Conservation (phyloP, 2,329 filamentous ascomycete genomes). For the Macrophomina phaseolina region DNA sequence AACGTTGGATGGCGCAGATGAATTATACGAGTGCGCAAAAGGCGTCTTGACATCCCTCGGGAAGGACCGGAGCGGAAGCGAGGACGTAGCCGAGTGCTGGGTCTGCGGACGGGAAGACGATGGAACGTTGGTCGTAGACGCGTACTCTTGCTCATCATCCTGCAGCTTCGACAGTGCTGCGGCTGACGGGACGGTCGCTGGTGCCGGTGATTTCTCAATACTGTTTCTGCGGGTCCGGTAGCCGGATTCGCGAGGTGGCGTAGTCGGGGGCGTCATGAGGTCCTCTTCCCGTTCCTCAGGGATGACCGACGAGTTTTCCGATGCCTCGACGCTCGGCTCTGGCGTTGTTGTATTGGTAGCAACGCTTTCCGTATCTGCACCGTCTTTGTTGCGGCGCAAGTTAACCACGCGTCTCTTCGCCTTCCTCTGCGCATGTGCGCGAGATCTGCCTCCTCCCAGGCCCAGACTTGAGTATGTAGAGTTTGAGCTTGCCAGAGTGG, state of each 20-base stretch:
- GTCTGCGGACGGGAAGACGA: conserved; percentile 4
- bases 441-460: conserved; percentile 65
- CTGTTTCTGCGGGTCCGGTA: conserved; percentile 20
- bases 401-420: conserved; percentile 87
- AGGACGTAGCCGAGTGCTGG: conserved; percentile 17
- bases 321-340: conserved; percentile 60
- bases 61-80: conserved; percentile 31
- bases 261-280: conserved; percentile 40
- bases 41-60: conserved; percentile 28
- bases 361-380: conserved; percentile 52
- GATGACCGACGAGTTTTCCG: conserved; percentile 57
- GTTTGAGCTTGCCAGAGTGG: conserved; percentile 67
- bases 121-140: not conserved
- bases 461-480: conserved; percentile 67
- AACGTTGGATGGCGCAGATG: conserved; percentile 11
- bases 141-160: conserved; percentile 6
- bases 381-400: conserved; percentile 68
- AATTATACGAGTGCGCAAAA: conserved; percentile 29
- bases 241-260: conserved; percentile 32
- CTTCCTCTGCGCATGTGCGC: conserved; percentile 70
- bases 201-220: conserved; percentile 10
- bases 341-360: conserved; percentile 59
- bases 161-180: conserved; percentile 19
- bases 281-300: conserved; percentile 40
- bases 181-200: conserved; percentile 5